phyloP scores from a whole-genome alignment of 192 early-diverging fungal genomes.

The Coemansia javaensis region DNA sequence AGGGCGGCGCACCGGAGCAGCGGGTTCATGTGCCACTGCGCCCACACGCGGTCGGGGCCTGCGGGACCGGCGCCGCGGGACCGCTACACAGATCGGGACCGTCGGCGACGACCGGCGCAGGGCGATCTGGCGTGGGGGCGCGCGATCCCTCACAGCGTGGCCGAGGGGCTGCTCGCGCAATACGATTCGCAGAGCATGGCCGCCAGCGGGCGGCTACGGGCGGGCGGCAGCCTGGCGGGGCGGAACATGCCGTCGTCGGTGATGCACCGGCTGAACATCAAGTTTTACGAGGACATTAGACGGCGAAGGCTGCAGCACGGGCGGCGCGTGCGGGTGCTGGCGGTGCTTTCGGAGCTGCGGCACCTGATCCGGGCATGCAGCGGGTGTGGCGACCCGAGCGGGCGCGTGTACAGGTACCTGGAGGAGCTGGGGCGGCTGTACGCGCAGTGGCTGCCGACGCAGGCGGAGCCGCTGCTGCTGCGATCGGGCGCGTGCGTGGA shows the following conservation, averaged over 20 bases:
- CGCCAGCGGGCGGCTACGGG: no score
- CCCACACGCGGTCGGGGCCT: no score
- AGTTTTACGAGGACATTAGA: conserved; percentile 14
- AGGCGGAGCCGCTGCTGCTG: conserved; percentile 8
- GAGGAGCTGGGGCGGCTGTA: conserved; percentile 26
- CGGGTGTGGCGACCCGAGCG: conserved; percentile 6
- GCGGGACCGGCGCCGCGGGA: no score
- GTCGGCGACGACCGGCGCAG: no score
- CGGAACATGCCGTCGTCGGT: conserved; percentile 43
- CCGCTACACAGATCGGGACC: no score
- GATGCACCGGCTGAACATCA: conserved; percentile 26
- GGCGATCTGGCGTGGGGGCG: conserved; percentile 17
- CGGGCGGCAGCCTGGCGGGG: no score
- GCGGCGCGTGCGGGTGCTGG: conserved; percentile 23
- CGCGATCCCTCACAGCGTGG: conserved; percentile 13
- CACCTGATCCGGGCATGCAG: conserved; percentile 9
- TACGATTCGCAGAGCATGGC: conserved; percentile 3
- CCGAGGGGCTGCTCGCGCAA: conserved; percentile 2
- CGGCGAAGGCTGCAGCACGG: conserved; percentile 37
- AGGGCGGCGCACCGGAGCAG: no score
- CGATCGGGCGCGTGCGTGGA: conserved; percentile 13
- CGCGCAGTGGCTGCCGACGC: not conserved
- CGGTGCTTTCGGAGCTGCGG: conserved; percentile 14
- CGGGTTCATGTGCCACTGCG: no score
- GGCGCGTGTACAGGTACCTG: conserved; percentile 22